phyloP scores from a whole-genome alignment of 371 early-diverging fungal genomes.

The Rhizopus sp. region DNA sequence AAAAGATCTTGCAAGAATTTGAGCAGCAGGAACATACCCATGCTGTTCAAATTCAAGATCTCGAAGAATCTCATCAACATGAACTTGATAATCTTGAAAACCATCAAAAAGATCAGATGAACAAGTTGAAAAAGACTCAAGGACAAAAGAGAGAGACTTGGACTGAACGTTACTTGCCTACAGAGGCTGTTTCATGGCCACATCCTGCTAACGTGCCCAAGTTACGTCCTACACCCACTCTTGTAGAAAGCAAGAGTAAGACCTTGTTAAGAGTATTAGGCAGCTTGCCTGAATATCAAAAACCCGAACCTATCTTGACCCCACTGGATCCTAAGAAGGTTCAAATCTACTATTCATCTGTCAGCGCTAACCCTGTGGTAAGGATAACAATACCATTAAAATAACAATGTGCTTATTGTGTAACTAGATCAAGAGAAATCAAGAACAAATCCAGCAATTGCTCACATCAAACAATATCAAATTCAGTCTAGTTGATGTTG shows the following conservation, averaged over 20 bases:
- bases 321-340: slow-evolving; percentile 46
- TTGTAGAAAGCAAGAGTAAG: slow-evolving; percentile 32
- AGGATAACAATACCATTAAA: neutral
- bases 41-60: slow-evolving; percentile 36
- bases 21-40: slow-evolving; percentile 46
- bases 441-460: slow-evolving; percentile 46
- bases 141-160: slow-evolving; percentile 28
- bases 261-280: slow-evolving; percentile 26
- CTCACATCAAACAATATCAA: slow-evolving; percentile 30
- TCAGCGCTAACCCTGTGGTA: slow-evolving; percentile 47
- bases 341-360: slow-evolving; percentile 46
- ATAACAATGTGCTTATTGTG: neutral
- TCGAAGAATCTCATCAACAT: slow-evolving; percentile 44
- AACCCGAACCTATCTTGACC: slow-evolving; percentile 34
- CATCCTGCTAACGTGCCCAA: slow-evolving; percentile 19
- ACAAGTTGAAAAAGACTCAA: slow-evolving; percentile 29
- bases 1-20: slow-evolving; percentile 79
- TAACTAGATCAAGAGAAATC: slow-evolving; percentile 44
- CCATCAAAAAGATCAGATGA: slow-evolving; percentile 39
- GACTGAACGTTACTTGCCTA: slow-evolving; percentile 40
- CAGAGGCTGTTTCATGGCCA: slow-evolving; percentile 50
- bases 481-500: slow-evolving; percentile 47
- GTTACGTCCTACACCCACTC: slow-evolving; percentile 22
- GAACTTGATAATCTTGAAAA: slow-evolving; percentile 35
- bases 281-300: slow-evolving; percentile 23